Conservation (phyloP, 2,329 filamentous ascomycete genomes). For the Trichoderma sp. region DNA sequence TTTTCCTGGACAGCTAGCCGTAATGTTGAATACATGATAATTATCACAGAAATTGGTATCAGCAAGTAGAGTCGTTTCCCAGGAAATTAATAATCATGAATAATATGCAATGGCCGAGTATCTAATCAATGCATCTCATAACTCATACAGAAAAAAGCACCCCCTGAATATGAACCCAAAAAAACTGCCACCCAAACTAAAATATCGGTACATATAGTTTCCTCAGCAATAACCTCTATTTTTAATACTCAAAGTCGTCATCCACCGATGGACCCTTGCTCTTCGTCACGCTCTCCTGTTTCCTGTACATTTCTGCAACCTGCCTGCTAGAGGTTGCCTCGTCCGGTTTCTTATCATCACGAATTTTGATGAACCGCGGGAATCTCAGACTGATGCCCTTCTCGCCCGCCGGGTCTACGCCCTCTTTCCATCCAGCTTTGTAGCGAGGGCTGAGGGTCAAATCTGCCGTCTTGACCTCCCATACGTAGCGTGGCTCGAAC, state of each 20-base stretch:
- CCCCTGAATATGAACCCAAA: not conserved
- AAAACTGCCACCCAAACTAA: not conserved
- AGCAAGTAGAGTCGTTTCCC: not conserved
- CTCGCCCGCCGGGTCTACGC: constrained; percentile 67
- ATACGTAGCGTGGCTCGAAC: constrained; percentile 93
- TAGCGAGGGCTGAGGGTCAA: constrained; percentile 89
- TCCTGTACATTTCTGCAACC: constrained; percentile 95
- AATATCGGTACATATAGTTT: not conserved
- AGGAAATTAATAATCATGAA: not conserved
- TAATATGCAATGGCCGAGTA: not conserved
- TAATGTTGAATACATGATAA: not conserved
- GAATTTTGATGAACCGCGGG: constrained; percentile 84
- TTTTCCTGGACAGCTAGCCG: not conserved
- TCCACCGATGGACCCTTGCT: constrained; percentile 84
- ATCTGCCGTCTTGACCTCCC: constrained; percentile 98
- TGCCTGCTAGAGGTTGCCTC: constrained; percentile 80
- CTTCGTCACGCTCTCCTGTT: constrained; percentile 87
- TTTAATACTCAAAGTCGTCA: constrained; percentile 95
- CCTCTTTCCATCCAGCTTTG: constrained; percentile 82
- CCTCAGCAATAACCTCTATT: not conserved
- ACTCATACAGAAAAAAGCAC: not conserved
- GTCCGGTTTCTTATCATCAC: constrained; percentile 95
- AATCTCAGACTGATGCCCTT: constrained; percentile 87
- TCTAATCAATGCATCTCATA: constrained; percentile 8
- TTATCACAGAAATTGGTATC: not conserved